Percentiles rank a stretch among this genome's conserved stretches.
Evolutionary conservation across 345 rosid species (phyloP).

Genomic region (Eutrema yunnanense): DNA sequence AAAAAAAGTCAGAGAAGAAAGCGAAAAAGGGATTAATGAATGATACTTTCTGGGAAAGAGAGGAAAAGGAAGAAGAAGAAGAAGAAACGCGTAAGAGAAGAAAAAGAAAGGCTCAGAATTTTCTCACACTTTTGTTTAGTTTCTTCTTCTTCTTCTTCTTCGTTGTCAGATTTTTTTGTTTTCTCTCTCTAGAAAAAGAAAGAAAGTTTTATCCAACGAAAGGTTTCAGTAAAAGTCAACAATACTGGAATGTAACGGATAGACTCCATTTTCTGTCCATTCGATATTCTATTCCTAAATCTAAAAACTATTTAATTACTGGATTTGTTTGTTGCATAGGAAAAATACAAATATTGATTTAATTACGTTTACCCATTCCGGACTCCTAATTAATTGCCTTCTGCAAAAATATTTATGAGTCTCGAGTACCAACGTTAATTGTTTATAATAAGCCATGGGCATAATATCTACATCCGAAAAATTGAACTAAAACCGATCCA

Average conservation of each 20-base stretch:
- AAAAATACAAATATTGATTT: not conserved
- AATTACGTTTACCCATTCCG: not conserved
- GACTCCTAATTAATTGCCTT: conserved; percentile 10
- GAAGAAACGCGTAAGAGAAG: conserved; percentile 19
- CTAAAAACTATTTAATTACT: not conserved
- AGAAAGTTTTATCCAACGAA: not conserved
- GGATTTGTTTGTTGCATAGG: not conserved
- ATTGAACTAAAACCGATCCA: too few species aligned
- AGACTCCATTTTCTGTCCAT: conserved; percentile 4
- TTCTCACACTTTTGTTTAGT: conserved; percentile 3
- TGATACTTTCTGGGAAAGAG: conserved; percentile 26
- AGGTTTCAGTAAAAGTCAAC: not conserved
- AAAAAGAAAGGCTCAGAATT: conserved; percentile 21
- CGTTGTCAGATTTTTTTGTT: conserved; percentile 15
- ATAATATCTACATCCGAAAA: too few species aligned
- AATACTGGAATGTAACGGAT: conserved; percentile 21
- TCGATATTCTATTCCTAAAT: not conserved
- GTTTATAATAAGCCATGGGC: not conserved
- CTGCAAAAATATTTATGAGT: conserved; percentile 15
- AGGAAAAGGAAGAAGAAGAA: not conserved
- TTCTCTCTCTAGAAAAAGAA: not conserved
- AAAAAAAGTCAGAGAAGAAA: conserved; percentile 23
- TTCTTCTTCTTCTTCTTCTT: not conserved
- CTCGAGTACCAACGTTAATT: not conserved
- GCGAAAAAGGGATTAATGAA: conserved; percentile 5